A percentile compares a stretch with the other conserved stretches of the same genome.
Conservation (phyloP, 768 basidiomycete species). For the Daedaleopsis nitida region DNA sequence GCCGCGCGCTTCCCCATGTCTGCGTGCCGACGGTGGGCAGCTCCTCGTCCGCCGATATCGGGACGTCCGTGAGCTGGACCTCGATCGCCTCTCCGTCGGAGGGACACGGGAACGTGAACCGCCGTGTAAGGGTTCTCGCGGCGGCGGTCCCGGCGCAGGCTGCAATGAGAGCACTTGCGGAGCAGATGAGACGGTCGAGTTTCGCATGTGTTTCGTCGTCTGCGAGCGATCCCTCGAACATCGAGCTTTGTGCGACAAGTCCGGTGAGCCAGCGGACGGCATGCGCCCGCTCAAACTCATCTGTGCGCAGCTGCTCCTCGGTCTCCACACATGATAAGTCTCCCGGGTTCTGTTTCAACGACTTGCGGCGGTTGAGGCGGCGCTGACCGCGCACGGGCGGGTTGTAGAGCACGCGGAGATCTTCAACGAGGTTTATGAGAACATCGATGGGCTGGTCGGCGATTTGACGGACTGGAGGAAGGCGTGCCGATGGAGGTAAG, state of each 20-base stretch:
- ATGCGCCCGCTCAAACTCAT: constrained; percentile 70
- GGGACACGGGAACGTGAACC: constrained; percentile 46
- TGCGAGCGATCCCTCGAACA: background rate
- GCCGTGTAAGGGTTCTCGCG: constrained; percentile 58
- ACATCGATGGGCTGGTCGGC: constrained; percentile 34
- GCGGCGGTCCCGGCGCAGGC: constrained; percentile 64
- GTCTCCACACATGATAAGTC: background rate
- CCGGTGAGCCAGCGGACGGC: constrained; percentile 75
- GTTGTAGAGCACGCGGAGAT: constrained; percentile 56
- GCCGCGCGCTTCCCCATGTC: constrained; percentile 87
- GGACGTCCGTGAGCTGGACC: constrained; percentile 63
- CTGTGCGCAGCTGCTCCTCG: constrained; percentile 43
- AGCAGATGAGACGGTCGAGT: constrained; percentile 40
- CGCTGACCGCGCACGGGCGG: constrained; percentile 65
- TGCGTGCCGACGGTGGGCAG: constrained; percentile 78
- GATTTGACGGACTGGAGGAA: constrained; percentile 56
- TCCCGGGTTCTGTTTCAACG: background rate
- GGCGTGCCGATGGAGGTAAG: constrained; percentile 47
- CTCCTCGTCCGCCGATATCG: constrained; percentile 64
- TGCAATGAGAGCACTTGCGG: constrained; percentile 65
- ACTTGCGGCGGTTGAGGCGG: constrained; percentile 29
- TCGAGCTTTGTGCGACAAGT: constrained; percentile 42
- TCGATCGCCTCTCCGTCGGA: constrained; percentile 23
- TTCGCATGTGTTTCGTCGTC: background rate
- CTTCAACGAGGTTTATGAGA: constrained; percentile 48